Base-by-base conservation (phyloP, 805 yeast species). In the Zygoascus biomembranicola region DNA sequence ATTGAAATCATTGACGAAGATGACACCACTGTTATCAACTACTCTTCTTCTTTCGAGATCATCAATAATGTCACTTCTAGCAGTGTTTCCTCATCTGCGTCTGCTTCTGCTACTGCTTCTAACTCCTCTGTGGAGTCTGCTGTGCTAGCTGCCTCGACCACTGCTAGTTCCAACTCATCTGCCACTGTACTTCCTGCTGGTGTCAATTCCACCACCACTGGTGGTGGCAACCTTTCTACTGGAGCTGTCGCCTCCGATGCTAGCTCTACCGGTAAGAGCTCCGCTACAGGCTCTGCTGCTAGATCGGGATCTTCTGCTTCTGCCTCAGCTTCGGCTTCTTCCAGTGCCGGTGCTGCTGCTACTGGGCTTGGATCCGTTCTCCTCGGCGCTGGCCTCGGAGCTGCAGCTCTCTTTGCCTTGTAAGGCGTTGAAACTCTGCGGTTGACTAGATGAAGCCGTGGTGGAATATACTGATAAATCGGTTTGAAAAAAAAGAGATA, bases 21-120 rank as follows among this genome's bases (percentile, higher is more conserved):
- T 50, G 61, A 60, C 57, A 51, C 62, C 32, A 62, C 56, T 55
- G 52, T 53, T 52, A 50, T 59, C 55, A 71, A 71, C 69, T 71
- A 68, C 70, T 61, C 74, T 18, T 61, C 66, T 52, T 59, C 55
- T 55, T 65, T 67, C 62, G 48, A 54, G 23, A 62, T 69, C 53
- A 43, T 50, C 43, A 63, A 60, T 46, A 63, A 59, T 52, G 47
- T 39, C 51, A 54, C 66, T 43, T 39, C 61, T 9, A 20, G 68
- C n/a, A 45, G 56, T 19, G n/a, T n/a, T n/a, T n/a, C n/a, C 28
- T 8, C 61, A 6, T 31, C 63, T 23, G 35, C 62, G 19, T 37
- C 59, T 42, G 23, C 61, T 43, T 41, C 49, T 19, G 50, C 51
- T 49, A 26, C 53, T 11, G 32, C 59, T 23, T 23, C 55, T 47